phyloP scores from a whole-genome alignment of 2,329 filamentous ascomycete species.

The Aspergillus fructus region DNA sequence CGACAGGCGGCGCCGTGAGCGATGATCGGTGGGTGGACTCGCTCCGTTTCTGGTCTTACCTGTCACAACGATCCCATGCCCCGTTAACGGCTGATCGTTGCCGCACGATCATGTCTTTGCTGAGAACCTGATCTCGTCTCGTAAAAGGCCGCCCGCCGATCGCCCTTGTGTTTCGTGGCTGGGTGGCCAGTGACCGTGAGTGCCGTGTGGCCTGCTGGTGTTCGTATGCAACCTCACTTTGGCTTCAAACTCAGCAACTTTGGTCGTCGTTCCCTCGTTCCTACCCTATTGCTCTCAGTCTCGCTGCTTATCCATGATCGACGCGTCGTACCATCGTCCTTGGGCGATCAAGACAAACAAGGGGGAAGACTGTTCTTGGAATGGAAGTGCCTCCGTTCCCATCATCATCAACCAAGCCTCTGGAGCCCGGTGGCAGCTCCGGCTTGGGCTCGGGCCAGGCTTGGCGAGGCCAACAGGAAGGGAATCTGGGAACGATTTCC shows the following conservation, averaged over 20 bases:
- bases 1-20: background rate
- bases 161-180: conserved; percentile 1
- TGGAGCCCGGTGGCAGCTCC: conserved; percentile 22
- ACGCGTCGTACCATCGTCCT: background rate
- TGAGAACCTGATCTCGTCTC: conserved; percentile 28
- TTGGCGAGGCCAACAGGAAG: conserved; percentile 18
- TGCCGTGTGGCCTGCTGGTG: background rate
- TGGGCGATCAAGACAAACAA: conserved; percentile 2
- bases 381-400: conserved; percentile 22
- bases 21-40: background rate
- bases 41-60: conserved; percentile 22
- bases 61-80: conserved; percentile 34
- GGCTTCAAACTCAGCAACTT: no score
- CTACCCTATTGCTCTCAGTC: no score
- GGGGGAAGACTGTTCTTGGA: conserved; percentile 11
- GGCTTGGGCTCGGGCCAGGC: conserved; percentile 10
- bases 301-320: background rate
- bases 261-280: background rate
- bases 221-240: background rate
- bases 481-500: conserved; percentile 22
- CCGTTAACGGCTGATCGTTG: conserved; percentile 41
- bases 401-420: conserved; percentile 21
- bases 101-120: conserved; percentile 25
- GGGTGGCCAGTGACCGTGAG: background rate
- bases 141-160: background rate